These are phyloP conservation scores for Dioscorea dumetorum DNA, from an alignment of 106 monocot species.

Conservation along the genomic window DNA sequence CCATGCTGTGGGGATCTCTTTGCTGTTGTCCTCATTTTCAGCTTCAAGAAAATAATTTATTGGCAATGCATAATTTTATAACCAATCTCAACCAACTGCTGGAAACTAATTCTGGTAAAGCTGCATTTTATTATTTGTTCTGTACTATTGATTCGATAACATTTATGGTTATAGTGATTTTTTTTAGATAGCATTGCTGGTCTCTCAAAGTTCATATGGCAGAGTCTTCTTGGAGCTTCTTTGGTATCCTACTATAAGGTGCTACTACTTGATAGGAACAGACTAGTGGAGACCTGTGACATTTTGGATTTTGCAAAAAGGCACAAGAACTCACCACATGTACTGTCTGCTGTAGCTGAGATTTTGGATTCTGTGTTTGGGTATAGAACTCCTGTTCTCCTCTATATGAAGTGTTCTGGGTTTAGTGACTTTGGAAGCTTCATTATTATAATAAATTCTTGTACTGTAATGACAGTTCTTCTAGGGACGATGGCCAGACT, in stretches of 20 bases:
- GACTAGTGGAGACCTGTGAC: slow-evolving; percentile 22
- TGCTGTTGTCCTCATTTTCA: slow-evolving; percentile 47
- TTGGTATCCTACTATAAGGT: slow-evolving; percentile 50
- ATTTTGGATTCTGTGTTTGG: slow-evolving; percentile 50
- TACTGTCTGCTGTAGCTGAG: slow-evolving; percentile 71
- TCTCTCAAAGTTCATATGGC: slow-evolving; percentile 58
- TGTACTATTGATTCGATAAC: neutral
- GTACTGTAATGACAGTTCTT: slow-evolving; percentile 13
- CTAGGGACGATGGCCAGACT: slow-evolving; percentile 6
- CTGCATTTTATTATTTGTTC: neutral
- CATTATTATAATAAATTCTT: slow-evolving; percentile 3
- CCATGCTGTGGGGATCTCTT: slow-evolving; percentile 71
- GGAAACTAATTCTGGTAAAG: slow-evolving; percentile 41
- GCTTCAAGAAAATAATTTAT: slow-evolving; percentile 11
- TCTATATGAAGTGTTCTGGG: neutral
- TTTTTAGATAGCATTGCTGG: slow-evolving; percentile 46
- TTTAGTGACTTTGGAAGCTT: too few relatives aligned
- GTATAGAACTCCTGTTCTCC: slow-evolving; percentile 21
- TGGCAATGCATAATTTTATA: slow-evolving; percentile 27
- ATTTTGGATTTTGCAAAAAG: slow-evolving; percentile 49
- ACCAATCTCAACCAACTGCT: slow-evolving; percentile 36
- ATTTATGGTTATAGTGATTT: neutral
- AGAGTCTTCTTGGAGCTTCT: slow-evolving; percentile 63
- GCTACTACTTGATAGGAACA: slow-evolving; percentile 16
- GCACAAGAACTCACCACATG: slow-evolving; percentile 57